Evolutionary conservation across 139 green algal species (phyloP).

Genomic region (Picochlorum sp.): DNA sequence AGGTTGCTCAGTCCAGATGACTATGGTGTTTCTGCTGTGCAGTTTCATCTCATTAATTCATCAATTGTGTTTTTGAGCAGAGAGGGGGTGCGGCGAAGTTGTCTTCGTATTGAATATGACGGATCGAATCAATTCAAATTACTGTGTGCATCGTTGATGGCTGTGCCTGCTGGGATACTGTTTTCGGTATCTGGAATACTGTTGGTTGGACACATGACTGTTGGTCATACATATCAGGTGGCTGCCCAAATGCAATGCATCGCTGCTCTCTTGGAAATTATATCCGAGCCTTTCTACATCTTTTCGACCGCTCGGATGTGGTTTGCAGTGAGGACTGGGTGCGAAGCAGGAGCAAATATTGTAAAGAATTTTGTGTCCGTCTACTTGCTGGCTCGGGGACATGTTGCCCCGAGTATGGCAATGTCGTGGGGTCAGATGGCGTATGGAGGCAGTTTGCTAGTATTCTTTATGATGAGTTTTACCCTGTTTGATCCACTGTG

Average conservation of each 20-base stretch:
- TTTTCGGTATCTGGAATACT: conserved; percentile 27
- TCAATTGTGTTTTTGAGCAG: conserved; percentile 76
- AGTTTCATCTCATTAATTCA: conserved; percentile 89
- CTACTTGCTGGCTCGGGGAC: conserved; percentile 27
- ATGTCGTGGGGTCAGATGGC: conserved; percentile 56
- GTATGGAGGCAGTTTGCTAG: conserved; percentile 31
- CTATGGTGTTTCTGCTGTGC: conserved; percentile 72
- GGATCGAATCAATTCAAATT: not conserved
- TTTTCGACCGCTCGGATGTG: conserved; percentile 46
- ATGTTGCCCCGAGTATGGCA: conserved; percentile 27
- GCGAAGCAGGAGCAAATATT: conserved; percentile 50
- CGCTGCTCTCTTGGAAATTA: conserved; percentile 58
- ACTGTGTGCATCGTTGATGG: conserved; percentile 20
- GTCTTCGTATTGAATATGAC: conserved; percentile 41
- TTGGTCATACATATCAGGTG: conserved; percentile 25
- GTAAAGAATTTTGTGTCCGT: conserved; percentile 42
- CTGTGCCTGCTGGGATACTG: conserved; percentile 38
- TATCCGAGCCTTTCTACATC: conserved; percentile 67
- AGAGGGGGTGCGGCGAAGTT: conserved; percentile 77
- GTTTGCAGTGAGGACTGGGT: conserved; percentile 48
- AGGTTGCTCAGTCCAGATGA: conserved; percentile 60
- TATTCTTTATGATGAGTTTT: conserved; percentile 34
- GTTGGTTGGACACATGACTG: conserved; percentile 1
- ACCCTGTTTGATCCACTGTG: conserved; percentile 3
- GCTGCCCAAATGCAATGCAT: conserved; percentile 50